Evolutionary conservation across 2,329 filamentous ascomycete genomes (phyloP), one percentile per base, ranked within the genome.

Genomic region (Penicillium sp.): DNA sequence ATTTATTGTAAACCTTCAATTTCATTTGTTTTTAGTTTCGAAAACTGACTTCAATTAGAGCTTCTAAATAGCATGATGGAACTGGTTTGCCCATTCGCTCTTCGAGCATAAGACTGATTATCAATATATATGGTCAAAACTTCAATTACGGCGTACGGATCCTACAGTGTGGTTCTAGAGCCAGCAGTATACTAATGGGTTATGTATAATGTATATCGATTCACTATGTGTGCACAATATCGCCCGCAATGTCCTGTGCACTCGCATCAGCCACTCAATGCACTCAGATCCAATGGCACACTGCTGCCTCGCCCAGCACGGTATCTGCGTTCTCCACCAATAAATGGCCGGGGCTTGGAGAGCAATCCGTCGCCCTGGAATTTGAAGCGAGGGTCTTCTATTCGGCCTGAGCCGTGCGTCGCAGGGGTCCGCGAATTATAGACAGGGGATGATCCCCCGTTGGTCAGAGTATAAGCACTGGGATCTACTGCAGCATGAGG

Each of bases 301-400:
- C 90, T 97, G 75, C 91, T 97, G 26, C 91, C 93, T 68, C 93
- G 84, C 7, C 94, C 94, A 29, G 94, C 94, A 56, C 93, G 82
- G 73, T 97, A 99, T 68, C 84, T 85, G 69, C 88, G 91, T 17
- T 81, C 75, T 3, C 84, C 85, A n/a, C 88, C 88, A 1, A 80
- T 75, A 67, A 95, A 97, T 1, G 89, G 85, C 64, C 93, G 82
- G 18, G 93, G 93, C 63, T 91, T 93, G 0, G 94, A 93, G 40
- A 97, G 80, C 61, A 89, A 80, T 29, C 80, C 83, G 63, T 97
- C 93, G 40, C 87, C 84, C 62, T 93, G 88, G 68, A 97, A 99
- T 58, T 87, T 88, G 86, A 91, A 99, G 60, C 93, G 81, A 47
- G 80, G 72, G 70, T 97, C 94, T 56, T 91, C 83, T 43, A 96